Base-by-base conservation (phyloP, 306 rosid species). In the Pterocarpus santalinus region DNA sequence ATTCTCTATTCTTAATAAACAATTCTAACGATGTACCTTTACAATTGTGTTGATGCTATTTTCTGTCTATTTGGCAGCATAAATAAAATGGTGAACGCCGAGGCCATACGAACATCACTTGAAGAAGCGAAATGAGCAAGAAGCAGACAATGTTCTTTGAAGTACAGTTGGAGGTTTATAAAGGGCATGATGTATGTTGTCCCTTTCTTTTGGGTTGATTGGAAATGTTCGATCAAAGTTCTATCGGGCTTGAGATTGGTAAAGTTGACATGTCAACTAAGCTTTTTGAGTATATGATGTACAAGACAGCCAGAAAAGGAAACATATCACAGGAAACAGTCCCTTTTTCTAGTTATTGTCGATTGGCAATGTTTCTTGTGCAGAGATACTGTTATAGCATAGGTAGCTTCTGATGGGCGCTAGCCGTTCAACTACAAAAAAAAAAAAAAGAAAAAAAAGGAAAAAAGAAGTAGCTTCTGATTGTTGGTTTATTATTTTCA, bases 41-140 rank as follows among this genome's bases (percentile, higher is more conserved):
- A 46, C 46, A 64, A 17, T 33, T 47, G 63, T 76, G 15, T 62
- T 86, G 49, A 76, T 62, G 61, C 7, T 71, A 41, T 72, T 43
- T 0, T 30, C 2, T 35, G 14, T 78, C 55, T 78, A 44, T 69
- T 44, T 74, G 60, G 79, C 85, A 95, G 99, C 74, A 80, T 93
- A 56, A 86, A 89, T 64, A 90, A 88, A 85, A 30, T 16, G 80
- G 62, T 76, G 53, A 72, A 77, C 75, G 84, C 92, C 0, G 85
- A 86, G 43, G 44, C 86, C 51, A 12, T 90, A 13, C 85, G 93
- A 0, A 55, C 92, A 34, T 76, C 85, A 47, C 98, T 93, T 70
- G 87, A 82, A 86, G 93, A 85, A 85, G 96, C 97, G 28, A 80
- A 83, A 61, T 87, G 87, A 90, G 57, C 79, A 62, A 32, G 61